Conservation (phyloP, 179 eudicot species). For the Drosera spatulata region DNA sequence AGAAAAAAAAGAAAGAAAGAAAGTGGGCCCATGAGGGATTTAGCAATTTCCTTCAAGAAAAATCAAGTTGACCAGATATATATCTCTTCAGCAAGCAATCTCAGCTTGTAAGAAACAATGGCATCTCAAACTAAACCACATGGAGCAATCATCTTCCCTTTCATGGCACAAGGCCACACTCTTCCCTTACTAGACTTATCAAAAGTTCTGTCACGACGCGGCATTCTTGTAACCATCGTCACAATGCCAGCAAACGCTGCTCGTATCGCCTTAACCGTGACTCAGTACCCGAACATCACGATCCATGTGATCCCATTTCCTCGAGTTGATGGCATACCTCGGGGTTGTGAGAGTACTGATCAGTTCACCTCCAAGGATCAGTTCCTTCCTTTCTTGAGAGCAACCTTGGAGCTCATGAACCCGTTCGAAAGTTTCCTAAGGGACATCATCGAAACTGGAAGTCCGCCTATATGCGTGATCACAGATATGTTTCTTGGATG, state of each 20-base stretch:
- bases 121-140: not conserved
- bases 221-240: constrained; percentile 18
- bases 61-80: not conserved
- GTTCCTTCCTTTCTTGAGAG: constrained; percentile 14
- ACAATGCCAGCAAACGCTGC: constrained; percentile 19
- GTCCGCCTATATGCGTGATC: constrained; percentile 16
- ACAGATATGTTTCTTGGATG: constrained; percentile 19
- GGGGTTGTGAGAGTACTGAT: constrained; percentile 22
- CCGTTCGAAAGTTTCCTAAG: constrained; percentile 20
- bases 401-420: constrained; percentile 11
- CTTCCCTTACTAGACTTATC: constrained; percentile 22
- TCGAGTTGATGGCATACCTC: constrained; percentile 10
- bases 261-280: constrained; percentile 4
- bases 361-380: constrained; percentile 15
- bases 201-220: constrained; percentile 14
- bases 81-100: not conserved
- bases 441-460: not conserved
- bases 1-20: constrained; percentile 20
- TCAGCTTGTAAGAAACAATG: not conserved
- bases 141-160: constrained; percentile 15
- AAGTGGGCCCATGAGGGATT: constrained; percentile 9
- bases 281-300: constrained; percentile 9
- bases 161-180: constrained; percentile 30
- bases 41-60: constrained; percentile 10
- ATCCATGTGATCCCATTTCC: constrained; percentile 17